phyloP scores from a whole-genome alignment of 495 filamentous ascomycete genomes.

The Neurospora sp. region DNA sequence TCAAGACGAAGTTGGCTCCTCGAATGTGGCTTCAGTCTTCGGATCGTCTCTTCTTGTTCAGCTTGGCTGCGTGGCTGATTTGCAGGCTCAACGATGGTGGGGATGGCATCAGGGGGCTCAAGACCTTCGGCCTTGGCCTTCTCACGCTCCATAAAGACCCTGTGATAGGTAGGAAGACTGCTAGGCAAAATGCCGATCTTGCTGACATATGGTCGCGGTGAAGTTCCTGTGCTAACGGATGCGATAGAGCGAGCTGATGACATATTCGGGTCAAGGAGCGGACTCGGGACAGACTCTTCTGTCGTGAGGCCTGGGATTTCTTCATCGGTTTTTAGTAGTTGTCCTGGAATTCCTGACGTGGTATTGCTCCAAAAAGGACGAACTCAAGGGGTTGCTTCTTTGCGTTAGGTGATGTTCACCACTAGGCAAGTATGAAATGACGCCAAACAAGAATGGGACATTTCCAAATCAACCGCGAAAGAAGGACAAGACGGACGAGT shows the following conservation, averaged over 20 bases:
- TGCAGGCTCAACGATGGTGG: conserved; percentile 37
- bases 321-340: conserved; percentile 9
- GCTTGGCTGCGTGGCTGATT: conserved; percentile 49
- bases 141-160: conserved; percentile 72
- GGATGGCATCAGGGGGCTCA: conserved; percentile 25
- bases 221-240: conserved; percentile 33
- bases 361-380: conserved; percentile 31
- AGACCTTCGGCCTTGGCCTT: conserved; percentile 34
- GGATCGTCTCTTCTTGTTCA: conserved; percentile 64
- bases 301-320: conserved; percentile 8
- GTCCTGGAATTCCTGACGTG: conserved; percentile 17
- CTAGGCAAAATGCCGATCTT: conserved; percentile 86
- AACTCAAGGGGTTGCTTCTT: conserved; percentile 10
- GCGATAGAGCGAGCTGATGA: conserved; percentile 34
- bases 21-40: conserved; percentile 71
- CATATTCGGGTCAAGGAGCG: conserved; percentile 24
- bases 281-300: conserved; percentile 19
- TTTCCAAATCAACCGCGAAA: not conserved
- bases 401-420: conserved; percentile 8
- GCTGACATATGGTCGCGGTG: conserved; percentile 51
- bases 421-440: not conserved
- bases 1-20: conserved; percentile 49
- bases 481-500: not conserved
- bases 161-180: conserved; percentile 80
- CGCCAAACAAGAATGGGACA: not conserved